Base-by-base conservation (phyloP, 129 eudicot genomes). In the Helianthus tuberosus region DNA sequence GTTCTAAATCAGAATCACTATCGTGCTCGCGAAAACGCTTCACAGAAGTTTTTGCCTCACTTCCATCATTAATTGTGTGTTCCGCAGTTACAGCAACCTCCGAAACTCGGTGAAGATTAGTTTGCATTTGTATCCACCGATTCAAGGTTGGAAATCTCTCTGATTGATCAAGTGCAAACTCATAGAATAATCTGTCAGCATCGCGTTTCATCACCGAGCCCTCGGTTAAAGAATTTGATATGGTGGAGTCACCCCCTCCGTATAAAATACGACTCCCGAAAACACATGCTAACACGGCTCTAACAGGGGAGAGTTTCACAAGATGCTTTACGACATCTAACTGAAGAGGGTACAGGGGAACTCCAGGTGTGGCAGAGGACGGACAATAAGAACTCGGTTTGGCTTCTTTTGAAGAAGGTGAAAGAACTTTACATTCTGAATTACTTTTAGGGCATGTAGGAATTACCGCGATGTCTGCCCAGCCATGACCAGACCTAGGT, bases 101-200 rank as follows among this genome's bases (percentile, higher is more conserved):
- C 5, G 97, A 89, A 82, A 91, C 91, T 41, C 96, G 88, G 75
- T 95, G 99, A 72, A 95, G 97, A 74, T 95, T 95, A 49, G 88
- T 91, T 69, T 95, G 99, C 94, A 95, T 88, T 73, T 95, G 99
- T 85, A 95, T 95, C 99, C 99, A 95, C 36, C 99, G 96, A 71
- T 95, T 95, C 94, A 95, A 84, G 54, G 99, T 95, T 7, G 99
- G 97, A 75, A 95, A 95, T 85, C 99, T 91, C 74, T 95, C 99
- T 54, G 99, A 95, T 66, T 95, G 99, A 84, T 95, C 97, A 78
- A 95, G 97, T 78, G 97, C 91, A 83, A 91, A 95, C 78, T 95
- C 99, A 76, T 76, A 95, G 67, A 91, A 95, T 67, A 89, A 78
- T 84, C 99, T 83, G 74, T 95, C 96, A 6, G 83, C 84, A 78